These are phyloP conservation scores for Metarhizium rileyi DNA, from an alignment of 2,329 filamentous ascomycete species.

Conservation along the genomic window DNA sequence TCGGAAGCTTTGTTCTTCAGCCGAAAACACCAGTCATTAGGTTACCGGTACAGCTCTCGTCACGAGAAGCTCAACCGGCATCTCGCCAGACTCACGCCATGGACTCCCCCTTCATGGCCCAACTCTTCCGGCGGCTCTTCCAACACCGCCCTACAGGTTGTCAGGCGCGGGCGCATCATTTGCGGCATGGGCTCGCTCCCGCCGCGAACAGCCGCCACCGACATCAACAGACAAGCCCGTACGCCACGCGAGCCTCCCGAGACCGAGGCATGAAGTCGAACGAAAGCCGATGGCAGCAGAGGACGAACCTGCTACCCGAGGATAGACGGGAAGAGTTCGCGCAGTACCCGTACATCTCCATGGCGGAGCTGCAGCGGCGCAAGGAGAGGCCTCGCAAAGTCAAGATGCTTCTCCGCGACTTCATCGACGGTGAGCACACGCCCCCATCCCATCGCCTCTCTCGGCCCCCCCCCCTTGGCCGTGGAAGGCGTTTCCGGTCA, in stretches of 20 bases:
- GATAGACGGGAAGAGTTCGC: constrained; percentile 76
- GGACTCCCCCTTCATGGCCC: constrained; percentile 71
- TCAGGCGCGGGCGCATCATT: constrained; percentile 13
- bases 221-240: constrained; percentile 12
- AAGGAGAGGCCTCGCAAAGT: constrained; percentile 73
- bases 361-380: constrained; percentile 63
- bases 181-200: not conserved
- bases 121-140: constrained; percentile 79
- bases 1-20: not conserved
- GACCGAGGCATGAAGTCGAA: constrained; percentile 36
- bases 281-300: constrained; percentile 78
- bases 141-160: constrained; percentile 42
- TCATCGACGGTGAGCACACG: constrained; percentile 69
- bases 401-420: constrained; percentile 96
- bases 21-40: not conserved
- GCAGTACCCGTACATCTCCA: constrained; percentile 74
- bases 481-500: too few species aligned
- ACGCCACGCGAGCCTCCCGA: constrained; percentile 20
- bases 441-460: constrained; percentile 16
- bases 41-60: not conserved
- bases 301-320: constrained; percentile 61
- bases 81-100: constrained; percentile 36
- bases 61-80: not conserved
- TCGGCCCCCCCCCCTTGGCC: not conserved
- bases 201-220: not conserved